These are phyloP conservation scores for Blastobotrys petasosporus DNA, from an alignment of 1,139 yeast genomes.

Conservation along the genomic window DNA sequence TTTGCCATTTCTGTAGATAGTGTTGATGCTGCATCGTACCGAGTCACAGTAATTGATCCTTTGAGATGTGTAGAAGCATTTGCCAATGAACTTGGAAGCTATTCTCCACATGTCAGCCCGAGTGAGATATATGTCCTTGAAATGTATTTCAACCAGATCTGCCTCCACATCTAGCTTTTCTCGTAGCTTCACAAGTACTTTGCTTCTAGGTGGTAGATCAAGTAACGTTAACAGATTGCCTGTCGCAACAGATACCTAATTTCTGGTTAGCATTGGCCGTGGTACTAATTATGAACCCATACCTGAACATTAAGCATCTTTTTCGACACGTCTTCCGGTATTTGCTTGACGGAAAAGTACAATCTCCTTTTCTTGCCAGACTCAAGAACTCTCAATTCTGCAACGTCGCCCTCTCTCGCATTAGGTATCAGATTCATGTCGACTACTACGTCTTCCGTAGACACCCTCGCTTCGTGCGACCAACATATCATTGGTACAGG, in stretches of 20 bases:
- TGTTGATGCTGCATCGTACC: constrained; percentile 58
- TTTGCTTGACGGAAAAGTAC: constrained; percentile 42
- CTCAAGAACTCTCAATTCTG: constrained; percentile 49
- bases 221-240: constrained; percentile 57
- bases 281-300: constrained; percentile 9
- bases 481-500: constrained; percentile 34
- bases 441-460: constrained; percentile 54
- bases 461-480: constrained; percentile 66
- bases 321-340: constrained; percentile 33
- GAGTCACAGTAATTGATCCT: constrained; percentile 56
- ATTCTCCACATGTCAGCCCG: constrained; percentile 94
- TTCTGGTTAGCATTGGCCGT: not conserved
- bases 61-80: constrained; percentile 66
- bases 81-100: constrained; percentile 53
- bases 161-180: constrained; percentile 52
- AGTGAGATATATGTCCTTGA: constrained; percentile 74
- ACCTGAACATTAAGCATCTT: constrained; percentile 30
- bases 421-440: constrained; percentile 56
- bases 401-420: constrained; percentile 65
- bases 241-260: constrained; percentile 52
- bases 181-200: constrained; percentile 47
- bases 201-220: constrained; percentile 63
- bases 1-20: constrained; percentile 66
- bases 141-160: constrained; percentile 74
- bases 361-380: constrained; percentile 32